A percentile compares a stretch with the other conserved stretches of the same genome.
Conservation (phyloP, 805 yeast genomes). For the Teunomyces aglyptinius region DNA sequence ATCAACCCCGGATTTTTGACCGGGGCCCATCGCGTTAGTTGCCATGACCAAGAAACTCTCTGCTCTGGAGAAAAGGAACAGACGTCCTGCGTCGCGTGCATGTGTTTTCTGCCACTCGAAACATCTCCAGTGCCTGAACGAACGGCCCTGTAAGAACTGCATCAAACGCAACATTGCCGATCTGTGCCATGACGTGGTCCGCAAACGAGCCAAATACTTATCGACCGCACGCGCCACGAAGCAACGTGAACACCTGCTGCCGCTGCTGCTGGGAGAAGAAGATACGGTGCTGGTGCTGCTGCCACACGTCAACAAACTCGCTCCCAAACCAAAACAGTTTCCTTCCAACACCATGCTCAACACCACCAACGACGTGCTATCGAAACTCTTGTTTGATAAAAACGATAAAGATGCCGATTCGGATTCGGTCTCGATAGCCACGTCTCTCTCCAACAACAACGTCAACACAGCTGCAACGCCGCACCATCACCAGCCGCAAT, state of each 20-base stretch:
- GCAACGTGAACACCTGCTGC: neutral
- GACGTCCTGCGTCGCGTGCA: slow-evolving; percentile 68
- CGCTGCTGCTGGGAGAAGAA: slow-evolving; percentile 1
- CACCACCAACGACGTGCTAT: slow-evolving; percentile 15
- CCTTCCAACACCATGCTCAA: slow-evolving; percentile 18
- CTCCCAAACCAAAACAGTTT: neutral
- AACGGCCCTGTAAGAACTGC: slow-evolving; percentile 73
- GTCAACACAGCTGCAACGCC: neutral
- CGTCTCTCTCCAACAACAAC: slow-evolving; percentile 1
- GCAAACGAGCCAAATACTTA: slow-evolving; percentile 50
- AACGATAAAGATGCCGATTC: slow-evolving; percentile 10
- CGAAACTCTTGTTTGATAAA: slow-evolving; percentile 15
- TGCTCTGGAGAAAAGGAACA: slow-evolving; percentile 46
- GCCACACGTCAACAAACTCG: neutral
- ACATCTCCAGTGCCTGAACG: slow-evolving; percentile 69
- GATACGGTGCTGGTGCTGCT: neutral
- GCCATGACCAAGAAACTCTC: slow-evolving; percentile 64
- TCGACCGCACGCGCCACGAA: neutral
- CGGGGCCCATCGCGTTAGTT: slow-evolving; percentile 2
- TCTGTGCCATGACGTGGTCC: slow-evolving; percentile 55
- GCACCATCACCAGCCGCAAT: slow-evolving; percentile 15
- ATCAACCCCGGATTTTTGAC: slow-evolving; percentile 4
- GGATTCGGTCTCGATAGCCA: slow-evolving; percentile 13
- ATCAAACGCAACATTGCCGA: slow-evolving; percentile 55
- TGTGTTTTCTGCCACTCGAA: slow-evolving; percentile 71